Conservation (phyloP, 2,329 filamentous ascomycete genomes). For the Fusarium multiceps region DNA sequence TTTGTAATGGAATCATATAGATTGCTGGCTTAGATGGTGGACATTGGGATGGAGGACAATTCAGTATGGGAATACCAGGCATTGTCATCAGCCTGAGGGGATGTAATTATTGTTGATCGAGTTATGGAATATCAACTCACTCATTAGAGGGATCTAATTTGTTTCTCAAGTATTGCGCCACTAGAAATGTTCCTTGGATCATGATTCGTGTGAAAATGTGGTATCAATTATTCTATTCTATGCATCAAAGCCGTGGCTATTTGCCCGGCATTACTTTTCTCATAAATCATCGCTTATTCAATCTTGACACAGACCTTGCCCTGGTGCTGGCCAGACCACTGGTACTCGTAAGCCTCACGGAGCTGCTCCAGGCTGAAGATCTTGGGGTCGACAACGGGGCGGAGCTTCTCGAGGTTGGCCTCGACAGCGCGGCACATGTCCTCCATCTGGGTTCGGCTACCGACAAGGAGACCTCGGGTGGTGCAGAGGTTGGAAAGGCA, state of each 20-base stretch:
- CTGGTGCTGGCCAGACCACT: constrained; percentile 53
- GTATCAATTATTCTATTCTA: constrained; percentile 22
- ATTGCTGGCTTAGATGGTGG: not conserved
- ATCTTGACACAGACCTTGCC: constrained; percentile 54
- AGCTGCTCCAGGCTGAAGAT: constrained; percentile 58
- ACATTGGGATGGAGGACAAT: constrained; percentile 1
- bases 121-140: not conserved
- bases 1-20: constrained; percentile 5
- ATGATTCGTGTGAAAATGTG: constrained; percentile 2
- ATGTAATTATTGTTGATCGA: constrained; percentile 25
- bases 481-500: constrained; percentile 52
- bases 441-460: constrained; percentile 60
- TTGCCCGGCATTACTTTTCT: not conserved
- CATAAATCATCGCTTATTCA: constrained; percentile 34
- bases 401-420: constrained; percentile 55
- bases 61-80: not conserved
- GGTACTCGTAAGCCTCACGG: constrained; percentile 58
- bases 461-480: constrained; percentile 59
- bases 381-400: constrained; percentile 60
- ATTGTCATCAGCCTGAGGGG: not conserved
- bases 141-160: not conserved
- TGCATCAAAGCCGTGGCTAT: not conserved
- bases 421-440: constrained; percentile 64
- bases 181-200: not conserved
- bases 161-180: not conserved